phyloP scores from a whole-genome alignment of 495 filamentous ascomycete genomes.

The Daldinia decipiens region DNA sequence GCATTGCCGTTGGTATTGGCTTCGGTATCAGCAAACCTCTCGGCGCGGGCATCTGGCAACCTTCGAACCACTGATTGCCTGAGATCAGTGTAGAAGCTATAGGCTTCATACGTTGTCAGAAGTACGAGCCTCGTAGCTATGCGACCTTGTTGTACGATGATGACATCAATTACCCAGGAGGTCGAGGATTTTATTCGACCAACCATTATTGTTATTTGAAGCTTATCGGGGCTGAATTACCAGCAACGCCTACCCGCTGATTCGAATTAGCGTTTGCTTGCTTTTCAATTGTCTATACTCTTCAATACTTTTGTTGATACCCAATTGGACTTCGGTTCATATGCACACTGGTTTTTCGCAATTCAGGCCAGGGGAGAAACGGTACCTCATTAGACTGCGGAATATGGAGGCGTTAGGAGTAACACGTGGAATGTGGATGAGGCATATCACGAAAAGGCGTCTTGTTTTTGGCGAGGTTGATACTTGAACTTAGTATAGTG shows the following conservation, averaged over 20 bases:
- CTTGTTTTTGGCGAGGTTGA: conserved; percentile 21
- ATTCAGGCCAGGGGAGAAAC: conserved; percentile 27
- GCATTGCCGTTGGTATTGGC: conserved; percentile 59
- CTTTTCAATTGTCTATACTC: conserved; percentile 33
- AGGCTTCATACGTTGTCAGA: neutral
- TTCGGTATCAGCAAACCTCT: conserved; percentile 63
- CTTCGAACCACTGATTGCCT: conserved; percentile 28
- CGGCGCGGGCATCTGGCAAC: conserved; percentile 58
- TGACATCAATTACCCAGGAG: neutral
- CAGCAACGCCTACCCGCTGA: conserved; percentile 2
- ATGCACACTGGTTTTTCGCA: conserved; percentile 33
- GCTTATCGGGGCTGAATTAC: neutral
- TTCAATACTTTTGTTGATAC: conserved; percentile 38
- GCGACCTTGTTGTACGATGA: neutral
- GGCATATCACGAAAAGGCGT: conserved; percentile 23
- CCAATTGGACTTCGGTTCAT: conserved; percentile 34
- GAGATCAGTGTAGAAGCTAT: neutral
- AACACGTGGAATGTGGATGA: conserved; percentile 22
- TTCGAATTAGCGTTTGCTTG: conserved; percentile 7
- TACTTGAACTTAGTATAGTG: conserved; percentile 24
- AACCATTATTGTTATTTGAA: conserved; percentile 1
- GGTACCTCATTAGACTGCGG: conserved; percentile 28
- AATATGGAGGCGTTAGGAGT: conserved; percentile 38
- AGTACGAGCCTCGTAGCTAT: neutral
- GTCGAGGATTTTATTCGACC: conserved; percentile 1